Base-by-base conservation (phyloP, 768 basidiomycete genomes). In the Boletus edulis region DNA sequence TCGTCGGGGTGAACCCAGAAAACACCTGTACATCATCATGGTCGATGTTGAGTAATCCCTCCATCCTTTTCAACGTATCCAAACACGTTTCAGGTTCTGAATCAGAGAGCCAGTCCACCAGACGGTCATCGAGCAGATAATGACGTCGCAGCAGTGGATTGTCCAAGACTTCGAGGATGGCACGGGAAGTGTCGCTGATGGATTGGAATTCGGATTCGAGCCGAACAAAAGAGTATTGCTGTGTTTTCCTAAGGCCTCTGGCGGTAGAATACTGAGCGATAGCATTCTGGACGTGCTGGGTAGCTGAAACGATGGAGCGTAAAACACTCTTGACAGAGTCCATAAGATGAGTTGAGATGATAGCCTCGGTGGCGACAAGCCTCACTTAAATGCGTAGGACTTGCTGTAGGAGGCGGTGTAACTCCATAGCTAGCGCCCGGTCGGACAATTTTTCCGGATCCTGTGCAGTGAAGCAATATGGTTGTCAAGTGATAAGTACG, bases 21-120 rank as follows among this genome's bases (percentile, higher is more conserved):
- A 45, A 37, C 12, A n/a, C n/a, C n/a, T 42, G 37, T 29, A 14
- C 31, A 0, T 24, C 24, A 24, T 60, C 52, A 15, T n/a, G 52
- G n/a, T 42, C 24, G 12, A 34, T 35, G 14, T 9, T 7, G 15
- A 59, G 49, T 2, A 39, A 10, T 8, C 13, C 41, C 18, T 31
- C 22, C 46, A 60, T 60, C 45, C 39, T n/a, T 42, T 15, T 9
- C 32, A 59, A 34, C 0, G 51, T 18, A 5, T 20, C 18, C 35
- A 59, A 54, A 43, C 57, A 60, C 3, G 20, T n/a, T 13, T 49
- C 39, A 6, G 58, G 52, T 27, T 54, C 57, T 14, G 29, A 0
- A 5, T 39, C 2, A 3, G 49, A 60, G 10, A 60, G 15, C 59
- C 53, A 60, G 34, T 46, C 34, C 6, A 46, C 24, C 31, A 60